phyloP scores from a whole-genome alignment of 2,329 filamentous ascomycete species.

The Thelonectria discophora region DNA sequence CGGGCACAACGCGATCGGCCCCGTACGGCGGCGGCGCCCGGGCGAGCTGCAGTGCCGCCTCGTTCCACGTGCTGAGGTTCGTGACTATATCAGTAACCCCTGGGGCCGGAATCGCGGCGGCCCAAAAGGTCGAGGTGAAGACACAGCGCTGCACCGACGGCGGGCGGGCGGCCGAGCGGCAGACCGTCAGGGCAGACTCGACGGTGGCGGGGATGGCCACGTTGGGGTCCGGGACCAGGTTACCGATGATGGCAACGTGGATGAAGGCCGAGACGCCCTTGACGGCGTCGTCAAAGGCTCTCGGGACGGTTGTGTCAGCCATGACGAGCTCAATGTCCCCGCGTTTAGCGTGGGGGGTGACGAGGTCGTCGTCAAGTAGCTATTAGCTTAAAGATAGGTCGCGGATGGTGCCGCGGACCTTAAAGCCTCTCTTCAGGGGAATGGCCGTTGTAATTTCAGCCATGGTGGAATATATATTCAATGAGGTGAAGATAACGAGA shows the following conservation, averaged over 20 bases:
- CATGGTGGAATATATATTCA: conserved; percentile 2
- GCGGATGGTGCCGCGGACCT: too few relatives aligned
- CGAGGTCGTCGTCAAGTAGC: conserved; percentile 26
- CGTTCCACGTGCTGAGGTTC: conserved; percentile 33
- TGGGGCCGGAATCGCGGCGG: conserved; percentile 22
- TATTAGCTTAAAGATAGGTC: conserved; percentile 29
- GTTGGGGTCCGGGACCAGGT: conserved; percentile 27
- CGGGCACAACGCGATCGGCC: conserved; percentile 18
- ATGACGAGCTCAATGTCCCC: conserved; percentile 30
- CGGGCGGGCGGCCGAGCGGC: conserved; percentile 32
- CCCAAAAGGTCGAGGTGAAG: conserved; percentile 31
- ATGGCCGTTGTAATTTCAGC: conserved; percentile 22
- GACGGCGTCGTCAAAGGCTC: conserved; percentile 31
- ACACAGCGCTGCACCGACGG: conserved; percentile 32
- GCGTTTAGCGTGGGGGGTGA: conserved; percentile 19
- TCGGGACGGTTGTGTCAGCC: conserved; percentile 28
- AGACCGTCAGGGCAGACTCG: conserved; percentile 27
- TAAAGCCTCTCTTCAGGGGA: too few relatives aligned
- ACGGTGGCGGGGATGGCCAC: conserved; percentile 26
- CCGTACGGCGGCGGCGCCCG: conserved; percentile 35
- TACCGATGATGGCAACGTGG: conserved; percentile 31
- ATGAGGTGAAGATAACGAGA: too few relatives aligned
- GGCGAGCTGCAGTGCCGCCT: conserved; percentile 19
- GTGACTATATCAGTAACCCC: conserved; percentile 15
- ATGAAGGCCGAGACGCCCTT: conserved; percentile 34